Conservation (phyloP, 768 basidiomycete species). For the Lactarius hengduanensis region DNA sequence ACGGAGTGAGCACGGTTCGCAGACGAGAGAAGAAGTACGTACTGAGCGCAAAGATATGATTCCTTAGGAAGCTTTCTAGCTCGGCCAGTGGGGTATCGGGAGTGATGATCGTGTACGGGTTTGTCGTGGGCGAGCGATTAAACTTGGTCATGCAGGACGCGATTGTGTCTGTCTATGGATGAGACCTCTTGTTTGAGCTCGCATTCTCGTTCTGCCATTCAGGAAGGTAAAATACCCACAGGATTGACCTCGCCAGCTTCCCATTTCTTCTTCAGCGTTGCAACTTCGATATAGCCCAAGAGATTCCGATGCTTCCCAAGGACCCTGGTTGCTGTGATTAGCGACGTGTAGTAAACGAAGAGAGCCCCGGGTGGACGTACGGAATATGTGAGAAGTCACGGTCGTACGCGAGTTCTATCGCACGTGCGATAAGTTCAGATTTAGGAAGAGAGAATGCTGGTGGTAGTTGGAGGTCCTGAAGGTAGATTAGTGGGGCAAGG, state of each 20-base stretch:
- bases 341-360: no score
- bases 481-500: constrained; percentile 17
- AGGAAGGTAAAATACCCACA: constrained; percentile 45
- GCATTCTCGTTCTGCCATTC: neutral
- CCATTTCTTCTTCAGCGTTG: constrained; percentile 72
- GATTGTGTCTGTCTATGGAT: constrained; percentile 64
- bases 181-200: constrained; percentile 6
- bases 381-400: constrained; percentile 94
- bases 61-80: constrained; percentile 73
- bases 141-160: constrained; percentile 71
- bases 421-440: constrained; percentile 67
- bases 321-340: constrained; percentile 48
- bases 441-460: constrained; percentile 83
- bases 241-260: constrained; percentile 69
- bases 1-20: constrained; percentile 7
- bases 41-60: constrained; percentile 79
- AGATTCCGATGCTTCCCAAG: constrained; percentile 70
- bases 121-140: constrained; percentile 51
- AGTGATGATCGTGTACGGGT: constrained; percentile 79
- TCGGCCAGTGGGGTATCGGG: constrained; percentile 76
- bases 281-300: constrained; percentile 82
- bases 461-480: constrained; percentile 75
- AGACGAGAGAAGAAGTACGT: constrained; percentile 26
- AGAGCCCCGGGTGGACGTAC: constrained; percentile 42
- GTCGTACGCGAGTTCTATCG: constrained; percentile 87